Percentiles rank a stretch among this genome's conserved stretches.
Evolutionary conservation across 2,329 filamentous ascomycete genomes (phyloP).

Genomic region (Aschersonia sp.): DNA sequence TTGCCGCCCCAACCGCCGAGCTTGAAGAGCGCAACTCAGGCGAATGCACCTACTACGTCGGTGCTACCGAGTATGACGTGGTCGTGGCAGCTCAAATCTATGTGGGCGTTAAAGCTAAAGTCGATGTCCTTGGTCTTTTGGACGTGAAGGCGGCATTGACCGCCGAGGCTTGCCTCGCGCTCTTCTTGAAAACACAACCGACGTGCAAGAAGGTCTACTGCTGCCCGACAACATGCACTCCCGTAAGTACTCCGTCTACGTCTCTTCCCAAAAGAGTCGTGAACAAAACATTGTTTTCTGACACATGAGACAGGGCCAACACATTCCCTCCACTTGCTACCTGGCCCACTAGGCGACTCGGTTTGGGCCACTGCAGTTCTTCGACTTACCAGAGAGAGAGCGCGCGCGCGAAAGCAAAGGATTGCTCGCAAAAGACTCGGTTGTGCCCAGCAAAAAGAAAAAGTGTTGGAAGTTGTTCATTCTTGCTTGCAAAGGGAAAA

Average conservation of each 20-base stretch:
- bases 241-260: background rate
- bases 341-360: no score
- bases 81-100: background rate
- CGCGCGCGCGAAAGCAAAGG: no score
- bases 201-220: constrained; percentile 1
- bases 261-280: background rate
- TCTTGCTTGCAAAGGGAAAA: no score
- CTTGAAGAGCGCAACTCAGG: background rate
- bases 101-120: background rate
- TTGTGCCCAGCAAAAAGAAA: no score
- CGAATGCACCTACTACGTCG: background rate
- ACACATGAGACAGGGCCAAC: no score
- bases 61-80: background rate
- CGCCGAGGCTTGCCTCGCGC: background rate
- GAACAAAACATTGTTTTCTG: no score
- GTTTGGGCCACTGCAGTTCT: no score
- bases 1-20: background rate
- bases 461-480: no score
- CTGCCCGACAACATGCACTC: background rate
- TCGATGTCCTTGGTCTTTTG: background rate
- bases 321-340: no score
- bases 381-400: no score
- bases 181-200: background rate
- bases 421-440: no score
- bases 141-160: background rate